Conservation (phyloP, 2,329 filamentous ascomycete species). For the Aspergillus aculeatus region DNA sequence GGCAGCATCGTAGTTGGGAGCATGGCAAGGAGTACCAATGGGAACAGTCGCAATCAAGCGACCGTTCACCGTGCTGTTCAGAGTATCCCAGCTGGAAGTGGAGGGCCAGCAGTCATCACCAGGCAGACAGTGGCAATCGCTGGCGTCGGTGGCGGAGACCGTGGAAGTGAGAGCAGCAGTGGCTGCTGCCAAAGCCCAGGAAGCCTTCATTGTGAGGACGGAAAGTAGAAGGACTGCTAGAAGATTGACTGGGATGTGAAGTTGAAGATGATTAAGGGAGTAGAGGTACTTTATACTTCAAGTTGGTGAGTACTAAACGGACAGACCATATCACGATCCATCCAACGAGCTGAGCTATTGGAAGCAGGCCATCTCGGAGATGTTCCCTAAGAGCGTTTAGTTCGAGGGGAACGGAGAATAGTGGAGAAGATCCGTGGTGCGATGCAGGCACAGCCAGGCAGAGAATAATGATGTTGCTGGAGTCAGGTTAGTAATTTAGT, state of each 20-base stretch:
- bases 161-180: slow-evolving; percentile 18
- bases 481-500: neutral
- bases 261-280: neutral
- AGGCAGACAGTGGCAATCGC: slow-evolving; percentile 30
- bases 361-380: slow-evolving; percentile 19
- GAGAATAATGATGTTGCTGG: too few relatives aligned
- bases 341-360: neutral
- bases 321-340: neutral
- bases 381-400: slow-evolving; percentile 23
- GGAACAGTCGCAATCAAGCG: slow-evolving; percentile 41
- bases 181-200: slow-evolving; percentile 16
- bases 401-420: neutral
- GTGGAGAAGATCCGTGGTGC: neutral
- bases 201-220: slow-evolving; percentile 25
- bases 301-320: neutral
- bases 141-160: neutral
- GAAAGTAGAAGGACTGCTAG: slow-evolving; percentile 3
- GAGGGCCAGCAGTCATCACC: slow-evolving; percentile 41
- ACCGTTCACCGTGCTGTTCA: slow-evolving; percentile 41
- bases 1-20: slow-evolving; percentile 23
- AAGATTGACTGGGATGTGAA: neutral
- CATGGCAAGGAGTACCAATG: slow-evolving; percentile 40
- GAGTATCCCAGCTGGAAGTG: slow-evolving; percentile 28
- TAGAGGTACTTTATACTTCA: neutral
- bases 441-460: neutral